Evolutionary conservation across 192 early-diverging fungal species (phyloP), one percentile per base, ranked within the genome.

Genomic region (Diversispora eburnea): DNA sequence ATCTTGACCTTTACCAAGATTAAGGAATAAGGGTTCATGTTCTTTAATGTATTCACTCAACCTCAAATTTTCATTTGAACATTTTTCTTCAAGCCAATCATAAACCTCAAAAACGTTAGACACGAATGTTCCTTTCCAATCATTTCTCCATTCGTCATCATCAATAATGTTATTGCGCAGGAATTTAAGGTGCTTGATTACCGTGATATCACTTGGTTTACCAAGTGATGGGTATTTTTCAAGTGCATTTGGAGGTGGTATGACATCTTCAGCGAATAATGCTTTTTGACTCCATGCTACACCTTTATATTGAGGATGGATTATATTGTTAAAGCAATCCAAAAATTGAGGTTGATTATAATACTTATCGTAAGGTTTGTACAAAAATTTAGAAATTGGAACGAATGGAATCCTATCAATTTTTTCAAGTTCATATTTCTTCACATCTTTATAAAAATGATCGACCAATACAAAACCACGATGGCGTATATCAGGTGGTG

Each of bases 371-470:
- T 65, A 65, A 25, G 42, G 63, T 20, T 45, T 9, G 8, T 20
- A 43, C 19, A 65, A 48, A 48, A 42, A 20, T 48, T 48, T 65
- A 9, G 19, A 17, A 65, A 65, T 47, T 47, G 63, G 63, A 10
- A 48, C 19, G 20, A 65, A 65, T 48, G 63, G 45, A 65, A 65
- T 65, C 22, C 45, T n/a, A 20, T 48, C 45, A 10, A 65, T 9
- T 2, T 3, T 3, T 3, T 65, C 45, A 5, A 47, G 47, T 22
- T 65, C 19, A 47, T 47, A 20, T 12, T 20, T 7, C 0, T 65
- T n/a, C 8, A 65, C 20, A 65, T 65, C 20, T 10, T 65, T 65
- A 65, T 65, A 65, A 13, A 65, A 12, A 65, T 47, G n/a, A 65
- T 65, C 19, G 47, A 65, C 63, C n/a, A 65, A 47, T 7, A 65